Evolutionary conservation across 768 basidiomycete species (phyloP), one percentile per base, ranked within the genome.

Genomic region (Agaricus bisporus): DNA sequence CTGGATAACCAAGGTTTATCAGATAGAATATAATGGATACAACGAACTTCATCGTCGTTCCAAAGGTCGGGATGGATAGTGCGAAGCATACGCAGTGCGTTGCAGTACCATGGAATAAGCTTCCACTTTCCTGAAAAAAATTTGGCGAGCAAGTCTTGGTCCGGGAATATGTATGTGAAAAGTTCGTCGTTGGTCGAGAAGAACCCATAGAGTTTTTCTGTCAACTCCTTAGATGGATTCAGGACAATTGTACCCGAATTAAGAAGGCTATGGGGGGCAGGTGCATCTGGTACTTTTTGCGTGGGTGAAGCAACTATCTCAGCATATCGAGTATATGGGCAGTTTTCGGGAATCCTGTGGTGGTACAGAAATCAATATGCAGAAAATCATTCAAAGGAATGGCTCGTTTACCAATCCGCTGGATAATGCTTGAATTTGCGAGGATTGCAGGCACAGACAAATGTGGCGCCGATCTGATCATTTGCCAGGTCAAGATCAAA

Each of bases 371-470:
- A 47, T 52, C 48, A 22, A 46, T 52, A 22, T 41, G 43, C 55
- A 29, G 39, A 11, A 46, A 52, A 37, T 18, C 29, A 25, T 5
- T 15, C 46, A 41, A 45, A 28, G 43, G 15, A 26, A 35, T 46
- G 73, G 20, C 44, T 65, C 48, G 78, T 63, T 63, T 58, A 79
- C 97, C 95, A 99, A 64, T 97, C 93, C 3, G 68, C 61, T 7
- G 95, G 95, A 69, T 99, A 99, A 66, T 95, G 91, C 2, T 75
- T 56, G 17, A 95, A 66, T 63, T 82, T 86, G 37, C 83, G 80
- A 6, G 95, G 95, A 68, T 99, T 99, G 72, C 95, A 99, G 3
- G 93, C 85, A 63, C 95, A 99, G 12, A 83, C 94, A 59, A 95
- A 95, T 0, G 74, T 79, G 0, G 93, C 94, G 5, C 91, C 94